These are phyloP conservation scores for Cryptosporidium ryanae DNA, from an alignment of 169 alveolate species.

Conservation along the genomic window DNA sequence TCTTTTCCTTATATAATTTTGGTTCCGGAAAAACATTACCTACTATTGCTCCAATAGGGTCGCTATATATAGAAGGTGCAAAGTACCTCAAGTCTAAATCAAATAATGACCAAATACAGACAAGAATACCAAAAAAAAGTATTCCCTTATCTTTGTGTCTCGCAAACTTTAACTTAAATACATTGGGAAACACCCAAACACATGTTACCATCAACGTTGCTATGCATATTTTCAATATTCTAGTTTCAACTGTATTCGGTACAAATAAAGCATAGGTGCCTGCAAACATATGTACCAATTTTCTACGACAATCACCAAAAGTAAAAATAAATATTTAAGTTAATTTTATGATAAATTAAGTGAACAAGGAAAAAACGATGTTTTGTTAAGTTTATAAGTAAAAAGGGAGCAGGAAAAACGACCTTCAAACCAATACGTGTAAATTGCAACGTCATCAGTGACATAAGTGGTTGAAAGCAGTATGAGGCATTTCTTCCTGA, in stretches of 20 bases:
- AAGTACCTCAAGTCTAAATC: conserved; percentile 36
- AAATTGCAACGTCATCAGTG: too few species aligned
- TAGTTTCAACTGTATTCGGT: conserved; percentile 26
- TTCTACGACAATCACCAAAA: not conserved
- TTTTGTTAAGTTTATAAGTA: too few species aligned
- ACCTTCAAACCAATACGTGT: too few species aligned
- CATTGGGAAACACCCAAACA: conserved; percentile 34
- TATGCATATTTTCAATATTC: conserved; percentile 4
- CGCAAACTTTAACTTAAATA: conserved; percentile 60
- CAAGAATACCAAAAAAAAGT: conserved; percentile 57
- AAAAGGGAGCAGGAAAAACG: too few species aligned
- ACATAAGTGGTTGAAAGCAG: too few species aligned
- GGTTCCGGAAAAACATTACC: conserved; percentile 60
- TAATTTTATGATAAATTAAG: not conserved
- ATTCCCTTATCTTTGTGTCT: conserved; percentile 68
- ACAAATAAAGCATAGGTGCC: conserved; percentile 40
- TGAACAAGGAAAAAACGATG: too few species aligned
- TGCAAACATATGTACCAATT: conserved; percentile 59
- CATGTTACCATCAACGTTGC: conserved; percentile 9
- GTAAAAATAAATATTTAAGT: not conserved
- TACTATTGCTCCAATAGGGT: conserved; percentile 76
- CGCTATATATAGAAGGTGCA: conserved; percentile 76
- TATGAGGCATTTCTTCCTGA: not conserved
- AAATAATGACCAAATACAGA: conserved; percentile 68
- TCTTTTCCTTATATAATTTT: conserved; percentile 13